phyloP scores from a whole-genome alignment of 106 monocot species.

The Platanthera guangdongensis region DNA sequence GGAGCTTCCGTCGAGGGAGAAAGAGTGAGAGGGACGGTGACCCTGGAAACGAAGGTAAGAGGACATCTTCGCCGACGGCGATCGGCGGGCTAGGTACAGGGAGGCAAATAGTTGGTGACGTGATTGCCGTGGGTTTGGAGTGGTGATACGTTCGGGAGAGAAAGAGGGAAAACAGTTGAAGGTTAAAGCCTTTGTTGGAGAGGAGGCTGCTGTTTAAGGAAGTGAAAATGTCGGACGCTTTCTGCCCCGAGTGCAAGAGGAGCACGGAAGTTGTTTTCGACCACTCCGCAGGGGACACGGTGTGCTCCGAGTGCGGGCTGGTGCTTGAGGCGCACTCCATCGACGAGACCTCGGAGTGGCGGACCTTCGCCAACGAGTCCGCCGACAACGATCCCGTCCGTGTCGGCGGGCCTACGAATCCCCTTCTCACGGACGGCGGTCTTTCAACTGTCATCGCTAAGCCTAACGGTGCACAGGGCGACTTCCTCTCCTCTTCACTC shows the following conservation, averaged over 20 bases:
- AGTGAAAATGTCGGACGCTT: slow-evolving; percentile 12
- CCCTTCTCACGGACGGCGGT: slow-evolving; percentile 17
- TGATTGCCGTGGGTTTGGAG: background rate
- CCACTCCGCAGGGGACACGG: slow-evolving; percentile 23
- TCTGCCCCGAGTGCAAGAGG: slow-evolving; percentile 25
- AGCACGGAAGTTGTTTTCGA: slow-evolving; percentile 25
- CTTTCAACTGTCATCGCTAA: slow-evolving; percentile 24
- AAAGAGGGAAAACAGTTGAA: background rate
- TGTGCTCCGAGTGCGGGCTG: slow-evolving; percentile 26
- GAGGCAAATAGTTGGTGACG: background rate
- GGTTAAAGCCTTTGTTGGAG: background rate
- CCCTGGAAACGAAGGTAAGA: background rate
- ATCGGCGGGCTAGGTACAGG: background rate
- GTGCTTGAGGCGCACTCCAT: slow-evolving; percentile 27
- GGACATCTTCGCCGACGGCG: background rate
- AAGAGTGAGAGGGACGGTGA: background rate
- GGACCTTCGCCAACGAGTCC: slow-evolving; percentile 26
- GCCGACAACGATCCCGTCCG: slow-evolving; percentile 20
- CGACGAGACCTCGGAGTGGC: slow-evolving; percentile 27
- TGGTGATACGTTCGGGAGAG: background rate
- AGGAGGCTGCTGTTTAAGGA: background rate
- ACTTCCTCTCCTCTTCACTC: slow-evolving; percentile 12
- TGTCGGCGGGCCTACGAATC: slow-evolving; percentile 24
- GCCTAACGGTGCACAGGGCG: slow-evolving; percentile 14
- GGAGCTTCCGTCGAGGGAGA: background rate